Evolutionary conservation across 140 eudicot genomes (phyloP), one percentile per base, ranked within the genome.

Genomic region (Erigeron philadelphicus): DNA sequence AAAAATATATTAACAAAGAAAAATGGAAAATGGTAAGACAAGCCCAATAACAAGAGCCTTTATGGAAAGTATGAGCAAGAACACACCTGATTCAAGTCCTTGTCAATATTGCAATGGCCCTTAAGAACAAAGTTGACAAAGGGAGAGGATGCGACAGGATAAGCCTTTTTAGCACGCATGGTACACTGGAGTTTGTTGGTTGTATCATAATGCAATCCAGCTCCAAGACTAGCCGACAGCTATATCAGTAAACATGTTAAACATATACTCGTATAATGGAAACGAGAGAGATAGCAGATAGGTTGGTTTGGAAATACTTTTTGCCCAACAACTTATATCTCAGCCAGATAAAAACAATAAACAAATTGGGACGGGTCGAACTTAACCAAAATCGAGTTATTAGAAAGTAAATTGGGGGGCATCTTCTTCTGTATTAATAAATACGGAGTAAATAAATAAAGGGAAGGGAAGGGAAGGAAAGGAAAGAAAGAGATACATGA

Each of bases 181-280:
- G 45, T 70, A 65, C 84, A 89, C 11, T 71, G 73, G 61, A 86
- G 70, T 76, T 85, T 93, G 42, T 77, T 80, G 23, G 59, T 61
- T 84, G 72, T 83, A 77, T 87, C 84, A 72, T 79, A 93, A 61
- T 76, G 88, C 79, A 85, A 71, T 60, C 98, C 98, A 64, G 81
- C 78, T 62, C 94, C 96, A 78, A 89, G 55, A 61, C 89, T 81
- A 45, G 86, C 84, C 62, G 85, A 81, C 57, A 81, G 15, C 95
- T 21, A n/a, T n/a, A n/a, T n/a, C n/a, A n/a, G n/a, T n/a, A n/a
- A n/a, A n/a, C n/a, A n/a, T n/a, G n/a, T n/a, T n/a, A n/a, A n/a
- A n/a, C n/a, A n/a, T n/a, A n/a, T n/a, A n/a, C n/a, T n/a, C n/a
- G n/a, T n/a, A n/a, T 21, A 21, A 21, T 1, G 25, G 25, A 21